phyloP scores from a whole-genome alignment of 495 filamentous ascomycete genomes.

The Penicillium bialowiezense region DNA sequence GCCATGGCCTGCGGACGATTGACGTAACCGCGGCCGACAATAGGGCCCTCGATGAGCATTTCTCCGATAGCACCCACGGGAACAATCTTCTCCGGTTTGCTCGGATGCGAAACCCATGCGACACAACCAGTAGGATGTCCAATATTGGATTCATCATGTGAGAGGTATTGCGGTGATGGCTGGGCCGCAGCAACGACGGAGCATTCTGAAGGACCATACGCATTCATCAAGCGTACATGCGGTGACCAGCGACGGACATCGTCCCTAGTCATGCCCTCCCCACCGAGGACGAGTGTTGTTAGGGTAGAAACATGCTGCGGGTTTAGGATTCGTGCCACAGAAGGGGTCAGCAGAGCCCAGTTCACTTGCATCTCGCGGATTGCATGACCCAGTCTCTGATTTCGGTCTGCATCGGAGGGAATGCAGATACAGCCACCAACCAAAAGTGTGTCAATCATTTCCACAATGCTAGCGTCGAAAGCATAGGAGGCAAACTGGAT shows the following conservation, averaged over 20 bases:
- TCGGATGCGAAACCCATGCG: constrained; percentile 12
- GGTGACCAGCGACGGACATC: constrained; percentile 7
- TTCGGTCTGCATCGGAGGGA: constrained; percentile 41
- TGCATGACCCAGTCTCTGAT: constrained; percentile 1
- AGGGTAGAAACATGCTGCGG: constrained; percentile 24
- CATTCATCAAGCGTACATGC: background rate
- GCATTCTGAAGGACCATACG: background rate
- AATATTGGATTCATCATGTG: background rate
- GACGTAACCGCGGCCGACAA: constrained; percentile 4
- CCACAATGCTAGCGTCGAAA: constrained; percentile 35
- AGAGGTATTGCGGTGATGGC: background rate
- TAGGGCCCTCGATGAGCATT: constrained; percentile 5
- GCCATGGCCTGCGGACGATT: background rate
- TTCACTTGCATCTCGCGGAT: constrained; percentile 24
- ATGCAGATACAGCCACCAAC: constrained; percentile 51
- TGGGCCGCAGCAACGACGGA: background rate
- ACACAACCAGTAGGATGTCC: background rate
- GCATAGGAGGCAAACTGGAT: constrained; percentile 39
- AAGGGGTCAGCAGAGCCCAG: constrained; percentile 38
- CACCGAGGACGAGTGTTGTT: constrained; percentile 12
- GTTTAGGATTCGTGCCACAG: constrained; percentile 28
- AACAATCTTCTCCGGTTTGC: constrained; percentile 22
- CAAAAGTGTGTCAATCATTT: constrained; percentile 34
- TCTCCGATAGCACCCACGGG: constrained; percentile 3
- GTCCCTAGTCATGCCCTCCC: constrained; percentile 9